phyloP scores from a whole-genome alignment of 176 grass and related monocot genomes.

The Raddia distichophylla region DNA sequence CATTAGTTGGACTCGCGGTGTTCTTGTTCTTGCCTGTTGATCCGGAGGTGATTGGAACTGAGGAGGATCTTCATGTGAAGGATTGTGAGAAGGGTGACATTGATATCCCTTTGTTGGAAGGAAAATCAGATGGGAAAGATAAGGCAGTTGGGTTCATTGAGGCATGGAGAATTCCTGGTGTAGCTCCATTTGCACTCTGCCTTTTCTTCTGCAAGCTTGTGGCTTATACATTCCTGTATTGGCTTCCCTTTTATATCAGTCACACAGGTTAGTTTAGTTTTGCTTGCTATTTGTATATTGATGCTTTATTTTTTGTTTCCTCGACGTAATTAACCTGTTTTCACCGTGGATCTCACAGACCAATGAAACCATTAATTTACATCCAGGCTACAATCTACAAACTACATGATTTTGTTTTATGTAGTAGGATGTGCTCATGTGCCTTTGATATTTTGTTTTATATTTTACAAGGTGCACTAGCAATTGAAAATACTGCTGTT shows the following conservation, averaged over 20 bases:
- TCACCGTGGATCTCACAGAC: not conserved
- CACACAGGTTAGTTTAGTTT: constrained; percentile 69
- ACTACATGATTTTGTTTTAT: not conserved
- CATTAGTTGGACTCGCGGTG: constrained; percentile 54
- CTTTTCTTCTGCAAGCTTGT: constrained; percentile 92
- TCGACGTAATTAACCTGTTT: not conserved
- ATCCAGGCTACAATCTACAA: not conserved
- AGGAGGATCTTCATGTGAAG: constrained; percentile 46
- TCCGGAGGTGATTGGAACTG: constrained; percentile 63
- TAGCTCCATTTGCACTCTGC: constrained; percentile 75
- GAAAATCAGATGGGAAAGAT: constrained; percentile 29
- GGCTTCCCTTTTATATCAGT: constrained; percentile 90
- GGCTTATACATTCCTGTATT: constrained; percentile 85
- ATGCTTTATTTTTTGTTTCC: not conserved
- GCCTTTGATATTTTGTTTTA: not conserved
- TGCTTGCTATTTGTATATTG: not conserved
- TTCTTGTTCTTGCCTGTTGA: constrained; percentile 66
- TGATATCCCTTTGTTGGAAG: constrained; percentile 48
- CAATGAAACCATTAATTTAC: constrained; percentile 14
- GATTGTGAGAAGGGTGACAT: constrained; percentile 53
- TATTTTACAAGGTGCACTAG: not conserved
- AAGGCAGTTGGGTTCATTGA: constrained; percentile 74
- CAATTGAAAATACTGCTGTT: not conserved
- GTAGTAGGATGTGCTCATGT: constrained; percentile 6
- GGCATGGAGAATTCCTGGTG: constrained; percentile 81